Conservation (phyloP, 2,329 filamentous ascomycete genomes). For the Aureobasidium sp. region DNA sequence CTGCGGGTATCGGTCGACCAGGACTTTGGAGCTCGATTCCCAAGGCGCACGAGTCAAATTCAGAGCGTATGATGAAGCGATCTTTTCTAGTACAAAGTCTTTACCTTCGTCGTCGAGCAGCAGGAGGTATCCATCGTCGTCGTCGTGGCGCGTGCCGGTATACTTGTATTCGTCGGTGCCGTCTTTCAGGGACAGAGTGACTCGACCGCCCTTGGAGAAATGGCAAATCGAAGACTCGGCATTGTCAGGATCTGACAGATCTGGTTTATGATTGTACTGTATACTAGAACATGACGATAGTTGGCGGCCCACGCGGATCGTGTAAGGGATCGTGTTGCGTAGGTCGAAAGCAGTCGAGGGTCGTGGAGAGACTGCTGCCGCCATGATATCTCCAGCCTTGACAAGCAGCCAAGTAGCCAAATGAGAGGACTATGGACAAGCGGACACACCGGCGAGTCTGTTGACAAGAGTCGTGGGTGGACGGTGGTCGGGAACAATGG, state of each 20-base stretch:
- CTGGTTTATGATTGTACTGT: constrained; percentile 41
- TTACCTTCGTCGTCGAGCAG: constrained; percentile 70
- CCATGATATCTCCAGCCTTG: neutral
- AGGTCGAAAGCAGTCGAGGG: constrained; percentile 14
- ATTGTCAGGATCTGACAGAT: constrained; percentile 26
- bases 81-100: constrained; percentile 72
- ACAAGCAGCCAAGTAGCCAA: neutral
- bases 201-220: constrained; percentile 8
- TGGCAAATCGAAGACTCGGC: constrained; percentile 23
- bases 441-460: constrained; percentile 4
- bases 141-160: constrained; percentile 36
- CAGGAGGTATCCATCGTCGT: constrained; percentile 68
- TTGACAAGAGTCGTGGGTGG: neutral
- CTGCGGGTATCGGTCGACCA: constrained; percentile 62
- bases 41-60: constrained; percentile 67
- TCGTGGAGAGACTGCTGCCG: constrained; percentile 9
- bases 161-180: constrained; percentile 34
- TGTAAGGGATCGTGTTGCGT: constrained; percentile 5
- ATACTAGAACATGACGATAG: constrained; percentile 20
- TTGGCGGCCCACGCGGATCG: constrained; percentile 15
- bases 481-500: neutral
- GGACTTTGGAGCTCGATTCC: constrained; percentile 55
- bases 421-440: neutral
- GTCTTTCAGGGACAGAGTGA: constrained; percentile 21
- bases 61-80: constrained; percentile 80